Base-by-base conservation (phyloP, 2,329 filamentous ascomycete genomes). In the Ascochyta viciae-villosae region DNA sequence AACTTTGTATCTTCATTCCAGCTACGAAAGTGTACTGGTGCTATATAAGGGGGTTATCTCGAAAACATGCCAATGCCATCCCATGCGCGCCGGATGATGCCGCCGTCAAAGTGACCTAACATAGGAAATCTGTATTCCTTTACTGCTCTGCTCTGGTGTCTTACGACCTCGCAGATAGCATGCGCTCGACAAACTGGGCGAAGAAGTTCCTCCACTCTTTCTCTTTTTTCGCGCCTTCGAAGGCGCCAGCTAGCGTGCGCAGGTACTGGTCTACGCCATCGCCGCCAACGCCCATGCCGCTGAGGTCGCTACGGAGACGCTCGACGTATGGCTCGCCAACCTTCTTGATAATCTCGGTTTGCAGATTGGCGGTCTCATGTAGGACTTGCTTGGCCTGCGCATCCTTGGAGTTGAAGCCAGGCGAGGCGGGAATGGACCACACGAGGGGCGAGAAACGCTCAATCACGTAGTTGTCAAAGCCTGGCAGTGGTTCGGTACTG, bases 401-500 rank as follows among this genome's bases (percentile, higher is more conserved):
- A 73, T 99, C 95, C 61, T 88, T 87, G 1, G 91, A 87, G 62
- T 89, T 89, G 82, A 98, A 97, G 19, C 84, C 84, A 6, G 89
- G 82, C 40, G 93, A 89, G 35, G 86, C 87, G 33, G 96, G 86
- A 6, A 98, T 87, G 37, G 91, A 89, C 95, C 95, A 99, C 74
- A 90, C 93, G 7, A 96, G 83, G 0, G 90, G 85, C 55, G 96
- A 94, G 79, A 99, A 96, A 22, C 90, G 86, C 39, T 90, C 87
- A 55, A 98, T 90, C 77, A 96, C 89, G 77, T 96, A 98, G 53
- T 86, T 85, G 66, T 96, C 92, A 72, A 99, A 99, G 6, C 95
- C 94, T 2, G 93, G 91, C 26, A 99, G 75, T 1, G 81, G 80
- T 4, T 80, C 77, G 10, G 79, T 81, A 0, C 85, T 78, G 4